These are phyloP conservation scores for Durusdinium trenchii DNA, from an alignment of 73 alveolate genomes.

Conservation along the genomic window DNA sequence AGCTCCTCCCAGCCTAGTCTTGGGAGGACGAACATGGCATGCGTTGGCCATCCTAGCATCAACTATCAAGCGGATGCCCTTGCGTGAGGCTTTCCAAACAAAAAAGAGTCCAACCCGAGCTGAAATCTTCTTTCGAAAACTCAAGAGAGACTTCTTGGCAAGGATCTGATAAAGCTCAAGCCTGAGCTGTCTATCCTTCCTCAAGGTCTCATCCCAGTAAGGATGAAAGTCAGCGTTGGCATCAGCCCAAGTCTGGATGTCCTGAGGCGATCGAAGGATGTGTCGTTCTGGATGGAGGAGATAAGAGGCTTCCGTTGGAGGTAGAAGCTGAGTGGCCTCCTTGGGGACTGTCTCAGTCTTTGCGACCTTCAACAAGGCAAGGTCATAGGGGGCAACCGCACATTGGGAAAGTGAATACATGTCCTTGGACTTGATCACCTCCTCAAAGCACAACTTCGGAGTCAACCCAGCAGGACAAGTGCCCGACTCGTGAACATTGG, in stretches of 20 bases:
- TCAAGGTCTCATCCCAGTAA: not conserved
- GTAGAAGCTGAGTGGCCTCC: not conserved
- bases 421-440: not conserved
- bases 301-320: not conserved
- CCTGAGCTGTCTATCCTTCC: not conserved
- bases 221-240: not conserved
- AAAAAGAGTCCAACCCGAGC: not conserved
- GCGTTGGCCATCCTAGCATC: conserved; percentile 11
- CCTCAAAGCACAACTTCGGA: not conserved
- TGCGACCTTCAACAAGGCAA: not conserved
- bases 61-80: not conserved
- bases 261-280: not conserved
- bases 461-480: not conserved
- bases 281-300: not conserved
- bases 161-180: not conserved
- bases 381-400: not conserved
- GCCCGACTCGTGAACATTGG: not conserved
- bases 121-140: not conserved
- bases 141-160: not conserved
- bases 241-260: not conserved
- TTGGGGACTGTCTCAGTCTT: not conserved
- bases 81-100: not conserved
- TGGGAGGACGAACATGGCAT: not conserved
- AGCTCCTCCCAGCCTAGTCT: not conserved
- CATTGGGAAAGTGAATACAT: not conserved